Conservation (phyloP, 768 basidiomycete genomes). For the Mycena chlorophos region DNA sequence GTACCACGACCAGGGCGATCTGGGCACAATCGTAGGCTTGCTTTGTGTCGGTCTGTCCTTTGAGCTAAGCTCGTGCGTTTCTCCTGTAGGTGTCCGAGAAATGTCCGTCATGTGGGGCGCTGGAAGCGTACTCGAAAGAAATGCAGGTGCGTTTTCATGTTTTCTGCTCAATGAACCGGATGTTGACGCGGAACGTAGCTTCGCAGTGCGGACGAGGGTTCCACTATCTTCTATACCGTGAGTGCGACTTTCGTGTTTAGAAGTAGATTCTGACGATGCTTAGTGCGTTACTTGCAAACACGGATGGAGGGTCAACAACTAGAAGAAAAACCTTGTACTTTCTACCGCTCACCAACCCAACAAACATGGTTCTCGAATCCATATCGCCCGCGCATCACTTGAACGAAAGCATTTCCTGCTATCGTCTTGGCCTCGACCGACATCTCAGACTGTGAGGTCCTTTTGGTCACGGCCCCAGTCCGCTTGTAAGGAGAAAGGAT, state of each 20-base stretch:
- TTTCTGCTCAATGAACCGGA: too few relatives aligned
- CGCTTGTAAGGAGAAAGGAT: too few relatives aligned
- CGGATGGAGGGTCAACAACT: constrained; percentile 85
- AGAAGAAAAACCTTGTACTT: too few relatives aligned
- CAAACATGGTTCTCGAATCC: too few relatives aligned
- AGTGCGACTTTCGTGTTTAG: constrained; percentile 31
- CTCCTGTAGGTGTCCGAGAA: constrained; percentile 75
- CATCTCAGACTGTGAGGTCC: too few relatives aligned
- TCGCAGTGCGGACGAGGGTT: constrained; percentile 92
- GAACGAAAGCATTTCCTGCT: too few relatives aligned
- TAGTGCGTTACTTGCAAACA: constrained; percentile 78
- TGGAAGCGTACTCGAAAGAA: constrained; percentile 86
- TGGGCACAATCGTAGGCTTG: constrained; percentile 50
- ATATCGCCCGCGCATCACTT: too few relatives aligned
- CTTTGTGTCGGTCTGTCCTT: not conserved
- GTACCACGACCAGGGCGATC: constrained; percentile 66
- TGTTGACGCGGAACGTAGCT: too few relatives aligned
- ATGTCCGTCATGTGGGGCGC: constrained; percentile 84
- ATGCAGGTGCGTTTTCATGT: constrained; percentile 60
- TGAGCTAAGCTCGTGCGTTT: not conserved
- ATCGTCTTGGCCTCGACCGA: too few relatives aligned
- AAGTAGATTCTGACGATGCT: constrained; percentile 11
- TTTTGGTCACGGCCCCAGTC: too few relatives aligned
- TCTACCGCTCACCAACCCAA: too few relatives aligned
- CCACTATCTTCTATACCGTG: constrained; percentile 93